Percentiles rank a stretch among this genome's conserved stretches.
Conservation (phyloP, 2,329 filamentous ascomycete genomes). For the Colletotrichum gigasporum region DNA sequence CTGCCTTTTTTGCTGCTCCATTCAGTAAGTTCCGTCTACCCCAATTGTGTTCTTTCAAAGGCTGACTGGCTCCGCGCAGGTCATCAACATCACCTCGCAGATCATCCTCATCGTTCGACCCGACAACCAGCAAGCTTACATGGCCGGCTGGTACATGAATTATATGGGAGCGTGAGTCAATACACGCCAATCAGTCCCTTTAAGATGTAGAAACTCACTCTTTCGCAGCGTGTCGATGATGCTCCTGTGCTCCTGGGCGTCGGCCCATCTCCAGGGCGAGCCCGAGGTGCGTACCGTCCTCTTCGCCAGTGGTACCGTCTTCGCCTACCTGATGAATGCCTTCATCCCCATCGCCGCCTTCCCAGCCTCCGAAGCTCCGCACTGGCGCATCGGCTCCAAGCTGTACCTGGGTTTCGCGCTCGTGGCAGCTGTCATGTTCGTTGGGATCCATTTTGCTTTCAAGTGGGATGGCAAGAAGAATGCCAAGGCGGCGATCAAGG, state of each 20-base stretch:
- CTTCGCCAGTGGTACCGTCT: slow-evolving; percentile 16
- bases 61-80: not conserved
- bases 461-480: slow-evolving; percentile 17
- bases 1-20: slow-evolving; percentile 18
- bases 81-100: slow-evolving; percentile 15
- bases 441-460: slow-evolving; percentile 18
- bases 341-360: slow-evolving; percentile 26
- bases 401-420: slow-evolving; percentile 12
- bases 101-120: slow-evolving; percentile 18
- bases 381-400: slow-evolving; percentile 21
- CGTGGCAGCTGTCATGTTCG: slow-evolving; percentile 2
- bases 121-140: slow-evolving; percentile 13
- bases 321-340: slow-evolving; percentile 18
- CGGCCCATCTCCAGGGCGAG: slow-evolving; percentile 5
- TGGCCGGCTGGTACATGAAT: slow-evolving; percentile 28
- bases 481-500: slow-evolving; percentile 12
- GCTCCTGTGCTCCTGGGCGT: slow-evolving; percentile 18
- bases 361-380: not conserved
- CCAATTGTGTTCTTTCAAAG: no score
- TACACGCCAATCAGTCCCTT: not conserved
- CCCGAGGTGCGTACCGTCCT: slow-evolving; percentile 24
- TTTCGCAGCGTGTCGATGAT: slow-evolving; percentile 6
- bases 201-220: not conserved
- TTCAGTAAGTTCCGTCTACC: not conserved
- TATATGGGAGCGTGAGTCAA: slow-evolving; percentile 20